Percentiles rank a stretch among this genome's conserved stretches.
Evolutionary conservation across 1,139 yeast species (phyloP).

Genomic region (Kodamaea suecica): DNA sequence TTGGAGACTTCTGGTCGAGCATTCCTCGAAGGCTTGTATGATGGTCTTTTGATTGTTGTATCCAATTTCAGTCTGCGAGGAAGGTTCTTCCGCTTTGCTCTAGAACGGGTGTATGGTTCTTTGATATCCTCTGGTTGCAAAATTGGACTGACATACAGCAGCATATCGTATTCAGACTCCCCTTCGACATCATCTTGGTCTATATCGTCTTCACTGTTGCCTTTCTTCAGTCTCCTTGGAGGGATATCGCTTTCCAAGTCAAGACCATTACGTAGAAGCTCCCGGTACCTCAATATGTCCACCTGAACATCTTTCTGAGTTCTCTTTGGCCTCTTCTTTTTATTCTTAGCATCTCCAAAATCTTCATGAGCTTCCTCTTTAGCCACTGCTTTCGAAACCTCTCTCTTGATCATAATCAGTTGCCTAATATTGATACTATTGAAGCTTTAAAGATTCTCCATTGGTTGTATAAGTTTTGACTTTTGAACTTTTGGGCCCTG

Average conservation of each 20-base stretch:
- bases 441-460: no score
- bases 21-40: no score
- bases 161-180: not conserved
- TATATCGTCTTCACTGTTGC: no score
- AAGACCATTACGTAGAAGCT: slow-evolving; percentile 16
- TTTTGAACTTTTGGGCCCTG: no score
- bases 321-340: slow-evolving; percentile 9
- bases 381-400: no score
- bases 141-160: not conserved
- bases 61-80: not conserved
- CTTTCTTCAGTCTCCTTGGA: slow-evolving; percentile 17
- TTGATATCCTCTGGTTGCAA: not conserved
- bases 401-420: not conserved
- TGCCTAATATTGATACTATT: no score
- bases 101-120: not conserved
- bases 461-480: no score
- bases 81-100: not conserved
- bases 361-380: no score
- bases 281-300: slow-evolving; percentile 22
- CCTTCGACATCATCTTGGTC: slow-evolving; percentile 1
- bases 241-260: slow-evolving; percentile 28
- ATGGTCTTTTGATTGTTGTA: not conserved
- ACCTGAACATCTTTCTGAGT: slow-evolving; percentile 15
- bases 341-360: not conserved
- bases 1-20: not conserved